Percentiles rank a stretch among this genome's conserved stretches.
Conservation (phyloP, 1,284 basidiomycete species). For the Tilletia indica region DNA sequence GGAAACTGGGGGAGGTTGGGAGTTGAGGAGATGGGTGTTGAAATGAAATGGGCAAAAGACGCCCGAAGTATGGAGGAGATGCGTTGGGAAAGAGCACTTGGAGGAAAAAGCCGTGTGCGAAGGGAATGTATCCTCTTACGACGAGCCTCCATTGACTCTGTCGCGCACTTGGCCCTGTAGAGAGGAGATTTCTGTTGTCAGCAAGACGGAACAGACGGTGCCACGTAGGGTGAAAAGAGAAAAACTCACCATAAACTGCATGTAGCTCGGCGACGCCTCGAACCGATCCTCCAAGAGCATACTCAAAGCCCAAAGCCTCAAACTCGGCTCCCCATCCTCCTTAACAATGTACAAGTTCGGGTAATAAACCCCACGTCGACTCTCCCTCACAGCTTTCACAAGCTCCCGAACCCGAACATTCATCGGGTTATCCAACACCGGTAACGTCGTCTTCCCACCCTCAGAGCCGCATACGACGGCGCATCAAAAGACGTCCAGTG, state of each 20-base stretch:
- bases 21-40: no score
- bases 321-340: conserved; percentile 85
- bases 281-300: conserved; percentile 92
- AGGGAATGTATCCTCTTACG: not conserved
- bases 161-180: conserved; percentile 17
- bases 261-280: conserved; percentile 90
- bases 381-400: conserved; percentile 85
- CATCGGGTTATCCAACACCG: conserved; percentile 85
- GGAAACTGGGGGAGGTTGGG: no score
- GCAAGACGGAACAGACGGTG: not conserved
- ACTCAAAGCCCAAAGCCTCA: conserved; percentile 91
- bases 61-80: no score
- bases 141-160: conserved; percentile 15
- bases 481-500: conserved; percentile 95
- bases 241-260: conserved; percentile 70
- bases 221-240: not conserved
- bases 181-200: not conserved
- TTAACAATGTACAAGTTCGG: conserved; percentile 97
- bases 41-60: no score
- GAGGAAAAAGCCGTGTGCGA: no score
- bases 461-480: conserved; percentile 79
- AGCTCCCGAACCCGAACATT: conserved; percentile 89
- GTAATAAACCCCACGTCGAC: conserved; percentile 80
- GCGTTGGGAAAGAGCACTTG: no score
- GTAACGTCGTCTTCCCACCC: conserved; percentile 92